Percentiles rank a stretch among this genome's conserved stretches.
Conservation (phyloP, 192 early-diverging fungal genomes). For the Coemansia sp. region DNA sequence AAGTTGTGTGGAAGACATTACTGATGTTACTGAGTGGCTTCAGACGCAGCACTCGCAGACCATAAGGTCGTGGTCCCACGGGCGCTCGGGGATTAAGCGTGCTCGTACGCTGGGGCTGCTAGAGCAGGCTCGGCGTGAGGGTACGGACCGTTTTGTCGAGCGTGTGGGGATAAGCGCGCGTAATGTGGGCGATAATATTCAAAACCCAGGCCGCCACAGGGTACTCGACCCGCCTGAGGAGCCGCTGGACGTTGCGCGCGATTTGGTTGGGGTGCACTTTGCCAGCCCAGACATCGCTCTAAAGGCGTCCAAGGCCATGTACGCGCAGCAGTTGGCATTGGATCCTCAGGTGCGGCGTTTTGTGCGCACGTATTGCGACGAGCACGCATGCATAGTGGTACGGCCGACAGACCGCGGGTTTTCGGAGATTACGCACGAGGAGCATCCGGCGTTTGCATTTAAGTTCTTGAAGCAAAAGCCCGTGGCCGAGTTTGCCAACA, state of each 20-base stretch:
- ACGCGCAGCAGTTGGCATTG: constrained; percentile 72
- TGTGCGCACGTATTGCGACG: constrained; percentile 69
- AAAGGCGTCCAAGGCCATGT: constrained; percentile 64
- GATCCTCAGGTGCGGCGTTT: constrained; percentile 79
- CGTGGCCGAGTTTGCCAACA: constrained; percentile 61
- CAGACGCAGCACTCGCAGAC: constrained; percentile 57
- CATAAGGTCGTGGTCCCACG: constrained; percentile 28
- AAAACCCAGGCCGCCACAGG: constrained; percentile 48
- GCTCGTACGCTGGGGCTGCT: constrained; percentile 37
- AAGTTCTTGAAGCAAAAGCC: constrained; percentile 83
- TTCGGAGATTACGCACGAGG: constrained; percentile 66
- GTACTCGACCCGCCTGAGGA: constrained; percentile 1
- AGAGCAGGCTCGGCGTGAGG: constrained; percentile 40
- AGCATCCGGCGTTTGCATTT: constrained; percentile 79
- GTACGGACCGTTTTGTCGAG: constrained; percentile 45
- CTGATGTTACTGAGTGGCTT: constrained; percentile 65
- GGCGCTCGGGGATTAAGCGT: constrained; percentile 38
- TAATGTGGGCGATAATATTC: constrained; percentile 63
- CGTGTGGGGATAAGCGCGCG: constrained; percentile 58
- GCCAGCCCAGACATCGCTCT: constrained; percentile 23
- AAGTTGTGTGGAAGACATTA: constrained; percentile 60
- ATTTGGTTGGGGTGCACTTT: constrained; percentile 28
- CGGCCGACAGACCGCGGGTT: constrained; percentile 79
- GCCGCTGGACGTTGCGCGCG: constrained; percentile 31
- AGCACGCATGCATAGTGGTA: constrained; percentile 67